These are phyloP conservation scores for Drosera spatulata DNA, from an alignment of 179 eudicot species.

Conservation along the genomic window DNA sequence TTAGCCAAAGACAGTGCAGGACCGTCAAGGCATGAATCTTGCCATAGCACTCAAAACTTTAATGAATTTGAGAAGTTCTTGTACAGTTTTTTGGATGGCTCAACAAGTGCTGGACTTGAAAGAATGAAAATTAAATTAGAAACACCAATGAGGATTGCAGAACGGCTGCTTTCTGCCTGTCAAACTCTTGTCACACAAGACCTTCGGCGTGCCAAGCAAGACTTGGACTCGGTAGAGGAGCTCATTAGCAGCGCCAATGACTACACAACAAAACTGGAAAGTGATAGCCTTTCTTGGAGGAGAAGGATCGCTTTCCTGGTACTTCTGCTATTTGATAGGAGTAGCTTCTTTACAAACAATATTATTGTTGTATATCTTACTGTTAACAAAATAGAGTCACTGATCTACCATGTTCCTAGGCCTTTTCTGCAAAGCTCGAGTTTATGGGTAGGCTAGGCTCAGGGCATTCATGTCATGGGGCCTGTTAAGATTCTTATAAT, in stretches of 20 bases:
- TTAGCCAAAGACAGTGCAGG: slow-evolving; percentile 17
- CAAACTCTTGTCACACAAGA: slow-evolving; percentile 65
- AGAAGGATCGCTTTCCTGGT: slow-evolving; percentile 71
- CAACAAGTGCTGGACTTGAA: slow-evolving; percentile 78
- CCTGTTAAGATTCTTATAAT: too few species aligned
- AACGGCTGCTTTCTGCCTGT: slow-evolving; percentile 74
- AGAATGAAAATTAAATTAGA: slow-evolving; percentile 86
- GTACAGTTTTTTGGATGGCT: slow-evolving; percentile 66
- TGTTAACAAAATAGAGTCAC: too few species aligned
- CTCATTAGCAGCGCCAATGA: slow-evolving; percentile 47
- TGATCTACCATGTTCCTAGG: too few species aligned
- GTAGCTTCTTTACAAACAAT: too few species aligned
- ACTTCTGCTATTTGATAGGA: slow-evolving; percentile 3
- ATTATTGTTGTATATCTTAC: too few species aligned
- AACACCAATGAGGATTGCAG: slow-evolving; percentile 83
- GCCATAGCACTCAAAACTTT: slow-evolving; percentile 36
- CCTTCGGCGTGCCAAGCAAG: slow-evolving; percentile 58
- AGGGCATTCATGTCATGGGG: too few species aligned
- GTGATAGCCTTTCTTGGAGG: slow-evolving; percentile 62
- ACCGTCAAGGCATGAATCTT: slow-evolving; percentile 14
- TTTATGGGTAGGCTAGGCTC: too few species aligned
- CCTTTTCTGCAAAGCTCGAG: too few species aligned
- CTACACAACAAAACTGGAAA: slow-evolving; percentile 51
- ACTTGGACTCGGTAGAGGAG: slow-evolving; percentile 49
- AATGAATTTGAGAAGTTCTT: slow-evolving; percentile 64